phyloP scores from a whole-genome alignment of 495 filamentous ascomycete species.

The Daldinia decipiens region DNA sequence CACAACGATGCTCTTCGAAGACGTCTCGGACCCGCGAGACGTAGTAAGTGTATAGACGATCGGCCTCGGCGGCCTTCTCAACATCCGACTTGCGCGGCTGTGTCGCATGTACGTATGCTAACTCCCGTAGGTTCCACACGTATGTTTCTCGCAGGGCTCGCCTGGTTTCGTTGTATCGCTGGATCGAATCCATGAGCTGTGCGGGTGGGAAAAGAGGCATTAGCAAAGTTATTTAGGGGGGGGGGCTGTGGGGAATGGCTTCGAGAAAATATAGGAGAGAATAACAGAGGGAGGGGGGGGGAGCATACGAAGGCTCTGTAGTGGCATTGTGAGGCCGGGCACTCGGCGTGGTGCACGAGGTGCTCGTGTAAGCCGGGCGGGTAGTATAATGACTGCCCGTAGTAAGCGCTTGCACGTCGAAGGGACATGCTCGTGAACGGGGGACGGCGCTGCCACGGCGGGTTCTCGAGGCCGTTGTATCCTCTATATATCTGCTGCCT shows the following conservation, averaged over 20 bases:
- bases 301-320: slow-evolving; percentile 43
- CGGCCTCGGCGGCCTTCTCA: slow-evolving; percentile 38
- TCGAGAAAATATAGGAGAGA: not conserved
- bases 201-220: not conserved
- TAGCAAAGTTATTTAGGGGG: not conserved
- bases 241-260: not conserved
- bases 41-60: slow-evolving; percentile 45
- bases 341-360: slow-evolving; percentile 23
- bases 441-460: slow-evolving; percentile 23
- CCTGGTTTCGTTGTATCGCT: slow-evolving; percentile 39
- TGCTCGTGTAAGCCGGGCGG: slow-evolving; percentile 31
- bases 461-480: slow-evolving; percentile 15
- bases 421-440: slow-evolving; percentile 19
- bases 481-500: slow-evolving; percentile 10
- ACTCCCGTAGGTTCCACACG: slow-evolving; percentile 41
- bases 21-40: slow-evolving; percentile 43
- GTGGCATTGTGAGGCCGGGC: slow-evolving; percentile 33
- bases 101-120: slow-evolving; percentile 29
- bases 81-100: slow-evolving; percentile 25
- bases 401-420: slow-evolving; percentile 19
- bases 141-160: slow-evolving; percentile 39
- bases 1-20: slow-evolving; percentile 44
- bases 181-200: slow-evolving; percentile 43
- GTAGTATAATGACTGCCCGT: slow-evolving; percentile 29
- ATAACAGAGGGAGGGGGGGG: too few relatives aligned